Conservation (phyloP, 257 asterid species). For the Fraxinus quadrangulata region DNA sequence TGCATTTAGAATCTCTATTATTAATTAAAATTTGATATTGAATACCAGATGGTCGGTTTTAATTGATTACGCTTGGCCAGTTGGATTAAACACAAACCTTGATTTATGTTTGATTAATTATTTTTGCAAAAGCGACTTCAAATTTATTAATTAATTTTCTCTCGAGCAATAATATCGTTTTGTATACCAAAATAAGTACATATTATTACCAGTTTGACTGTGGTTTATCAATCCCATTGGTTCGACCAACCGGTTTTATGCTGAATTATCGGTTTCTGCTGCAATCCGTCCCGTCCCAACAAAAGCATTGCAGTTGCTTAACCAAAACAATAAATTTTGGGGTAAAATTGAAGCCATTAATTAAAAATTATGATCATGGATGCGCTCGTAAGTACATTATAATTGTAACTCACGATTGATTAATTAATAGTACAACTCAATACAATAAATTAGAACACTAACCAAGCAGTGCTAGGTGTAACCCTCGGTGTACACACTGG, state of each 20-base stretch:
- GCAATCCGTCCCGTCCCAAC: background rate
- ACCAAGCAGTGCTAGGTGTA: no score
- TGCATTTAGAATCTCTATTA: conserved; percentile 20
- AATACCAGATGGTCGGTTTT: background rate
- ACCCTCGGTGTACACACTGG: no score
- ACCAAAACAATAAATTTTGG: background rate
- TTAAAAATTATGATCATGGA: background rate
- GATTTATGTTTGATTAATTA: conserved; percentile 31
- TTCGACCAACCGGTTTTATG: background rate
- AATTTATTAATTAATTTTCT: background rate
- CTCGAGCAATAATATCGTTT: background rate
- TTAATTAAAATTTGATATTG: background rate
- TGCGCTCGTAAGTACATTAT: background rate
- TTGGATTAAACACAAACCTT: conserved; percentile 32
- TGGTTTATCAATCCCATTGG: background rate
- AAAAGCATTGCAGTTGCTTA: background rate
- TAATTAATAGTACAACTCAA: no score
- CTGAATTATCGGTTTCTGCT: background rate
- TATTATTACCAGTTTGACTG: background rate
- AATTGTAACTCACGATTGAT: background rate
- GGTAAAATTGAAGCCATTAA: background rate
- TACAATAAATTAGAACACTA: no score
- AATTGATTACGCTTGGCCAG: conserved; percentile 20
- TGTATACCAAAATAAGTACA: background rate
- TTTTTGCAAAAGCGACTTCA: conserved; percentile 18